Evolutionary conservation across 2,329 filamentous ascomycete genomes (phyloP).

Genomic region (Xylariaceae sp.): DNA sequence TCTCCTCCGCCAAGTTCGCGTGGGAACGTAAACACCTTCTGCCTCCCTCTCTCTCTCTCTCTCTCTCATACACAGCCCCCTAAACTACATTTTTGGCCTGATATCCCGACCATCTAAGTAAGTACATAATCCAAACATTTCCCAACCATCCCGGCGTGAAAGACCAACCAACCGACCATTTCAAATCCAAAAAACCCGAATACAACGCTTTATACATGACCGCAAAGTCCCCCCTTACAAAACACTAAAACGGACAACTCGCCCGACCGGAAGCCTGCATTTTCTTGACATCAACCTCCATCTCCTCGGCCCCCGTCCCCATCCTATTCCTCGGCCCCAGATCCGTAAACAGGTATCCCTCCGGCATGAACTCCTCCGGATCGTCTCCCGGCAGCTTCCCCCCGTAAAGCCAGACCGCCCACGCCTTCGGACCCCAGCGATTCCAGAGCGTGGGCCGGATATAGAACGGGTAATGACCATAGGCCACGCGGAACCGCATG

Average conservation of each 20-base stretch:
- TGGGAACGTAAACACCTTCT: no score
- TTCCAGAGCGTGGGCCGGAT: conserved; percentile 53
- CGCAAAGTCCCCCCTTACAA: conserved; percentile 14
- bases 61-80: no score
- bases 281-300: conserved; percentile 35
- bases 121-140: no score
- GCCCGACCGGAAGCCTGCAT: conserved; percentile 30
- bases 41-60: no score
- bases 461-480: conserved; percentile 62
- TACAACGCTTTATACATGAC: no score
- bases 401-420: conserved; percentile 40
- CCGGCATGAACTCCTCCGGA: conserved; percentile 36
- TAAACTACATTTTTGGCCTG: no score
- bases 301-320: conserved; percentile 47
- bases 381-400: conserved; percentile 42
- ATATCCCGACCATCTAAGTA: no score
- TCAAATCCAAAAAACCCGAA: no score
- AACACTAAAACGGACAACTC: conserved; percentile 32
- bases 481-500: conserved; percentile 42
- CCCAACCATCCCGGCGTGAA: no score
- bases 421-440: conserved; percentile 55
- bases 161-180: no score
- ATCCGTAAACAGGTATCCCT: conserved; percentile 52
- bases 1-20: no score
- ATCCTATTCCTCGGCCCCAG: conserved; percentile 55